Evolutionary conservation across 352 stramenopile genomes (phyloP).

Genomic region (Peronosclerospora sorghi): DNA sequence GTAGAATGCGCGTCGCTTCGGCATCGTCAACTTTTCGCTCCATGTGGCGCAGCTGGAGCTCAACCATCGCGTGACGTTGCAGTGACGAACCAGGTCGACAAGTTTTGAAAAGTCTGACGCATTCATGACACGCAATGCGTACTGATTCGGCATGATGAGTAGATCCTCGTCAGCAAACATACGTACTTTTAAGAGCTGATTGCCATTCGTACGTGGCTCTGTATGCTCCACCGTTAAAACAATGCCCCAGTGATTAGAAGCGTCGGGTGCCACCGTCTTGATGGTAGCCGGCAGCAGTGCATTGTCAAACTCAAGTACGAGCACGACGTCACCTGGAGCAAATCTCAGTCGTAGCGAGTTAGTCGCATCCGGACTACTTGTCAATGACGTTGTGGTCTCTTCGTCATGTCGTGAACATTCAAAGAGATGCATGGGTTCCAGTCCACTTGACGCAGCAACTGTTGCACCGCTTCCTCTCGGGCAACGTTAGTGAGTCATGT

Average conservation of each 20-base stretch:
- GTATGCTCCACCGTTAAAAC: constrained; percentile 36
- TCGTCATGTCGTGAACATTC: constrained; percentile 32
- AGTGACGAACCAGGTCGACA: constrained; percentile 31
- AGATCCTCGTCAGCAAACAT: constrained; percentile 52
- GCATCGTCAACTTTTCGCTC: too few species aligned
- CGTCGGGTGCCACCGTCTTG: constrained; percentile 24
- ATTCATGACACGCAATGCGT: constrained; percentile 33
- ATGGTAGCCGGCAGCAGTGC: constrained; percentile 29
- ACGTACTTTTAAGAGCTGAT: constrained; percentile 44
- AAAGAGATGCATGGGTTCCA: constrained; percentile 29
- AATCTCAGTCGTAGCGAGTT: too few species aligned
- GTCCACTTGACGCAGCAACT: too few species aligned
- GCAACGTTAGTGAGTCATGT: constrained; percentile 39
- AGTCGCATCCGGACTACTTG: constrained; percentile 11
- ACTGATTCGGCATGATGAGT: too few species aligned
- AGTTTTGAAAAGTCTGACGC: too few species aligned
- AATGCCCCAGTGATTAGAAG: constrained; percentile 49
- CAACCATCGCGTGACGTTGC: constrained; percentile 40
- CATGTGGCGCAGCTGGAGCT: too few species aligned
- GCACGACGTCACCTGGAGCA: constrained; percentile 41
- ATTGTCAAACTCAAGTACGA: constrained; percentile 62
- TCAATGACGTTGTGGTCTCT: constrained; percentile 1
- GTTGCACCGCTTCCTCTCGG: constrained; percentile 9
- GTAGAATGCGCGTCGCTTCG: too few species aligned
- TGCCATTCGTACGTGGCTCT: constrained; percentile 27